Evolutionary conservation across 2,329 filamentous ascomycete species (phyloP).

Genomic region (Aaosphaeria pasadenensis): DNA sequence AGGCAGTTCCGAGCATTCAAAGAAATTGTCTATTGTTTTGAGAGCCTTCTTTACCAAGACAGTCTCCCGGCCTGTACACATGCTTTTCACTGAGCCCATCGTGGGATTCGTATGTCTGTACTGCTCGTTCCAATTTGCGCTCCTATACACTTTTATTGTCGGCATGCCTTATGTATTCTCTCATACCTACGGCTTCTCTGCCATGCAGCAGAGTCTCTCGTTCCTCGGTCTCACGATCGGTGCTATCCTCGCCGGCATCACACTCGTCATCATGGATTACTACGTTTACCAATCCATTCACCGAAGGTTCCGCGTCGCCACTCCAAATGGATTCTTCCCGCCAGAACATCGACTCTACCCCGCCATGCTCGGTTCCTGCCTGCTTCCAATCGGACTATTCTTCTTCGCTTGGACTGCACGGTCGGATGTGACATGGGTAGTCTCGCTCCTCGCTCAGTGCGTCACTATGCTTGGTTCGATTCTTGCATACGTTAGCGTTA

Average conservation of each 20-base stretch:
- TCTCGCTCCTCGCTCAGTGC: conserved; percentile 45
- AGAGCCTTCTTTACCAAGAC: conserved; percentile 2
- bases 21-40: not conserved
- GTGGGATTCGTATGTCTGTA: conserved; percentile 42
- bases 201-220: not conserved
- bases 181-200: conserved; percentile 8
- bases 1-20: not conserved
- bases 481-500: conserved; percentile 28
- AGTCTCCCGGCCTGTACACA: conserved; percentile 12
- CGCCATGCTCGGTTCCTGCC: conserved; percentile 2
- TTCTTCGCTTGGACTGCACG: conserved; percentile 59
- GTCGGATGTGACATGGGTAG: conserved; percentile 53
- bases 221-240: conserved; percentile 16
- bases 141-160: conserved; percentile 43
- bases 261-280: not conserved
- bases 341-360: conserved; percentile 6
- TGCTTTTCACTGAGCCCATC: conserved; percentile 42
- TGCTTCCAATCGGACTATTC: conserved; percentile 8
- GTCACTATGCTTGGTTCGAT: conserved; percentile 24
- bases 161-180: conserved; percentile 34
- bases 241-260: not conserved
- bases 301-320: not conserved
- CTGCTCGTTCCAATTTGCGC: conserved; percentile 39
- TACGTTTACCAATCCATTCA: conserved; percentile 7
- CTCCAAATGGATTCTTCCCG: not conserved